Evolutionary conservation across 768 basidiomycete species (phyloP), one percentile per base, ranked within the genome.

Genomic region (Suillus discolor): DNA sequence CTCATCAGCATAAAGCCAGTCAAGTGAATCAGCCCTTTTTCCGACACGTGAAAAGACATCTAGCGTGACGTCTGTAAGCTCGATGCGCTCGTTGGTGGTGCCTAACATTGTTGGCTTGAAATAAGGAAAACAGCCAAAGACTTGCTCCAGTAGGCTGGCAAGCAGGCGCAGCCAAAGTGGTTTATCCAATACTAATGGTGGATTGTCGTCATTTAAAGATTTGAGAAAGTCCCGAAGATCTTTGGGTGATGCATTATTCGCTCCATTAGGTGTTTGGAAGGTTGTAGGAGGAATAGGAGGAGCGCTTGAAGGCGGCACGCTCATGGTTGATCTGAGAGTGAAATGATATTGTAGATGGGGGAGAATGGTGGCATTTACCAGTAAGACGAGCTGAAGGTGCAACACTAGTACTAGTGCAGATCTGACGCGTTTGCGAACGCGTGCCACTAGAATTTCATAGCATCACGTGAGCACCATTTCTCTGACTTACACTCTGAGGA

Each of bases 31-130:
- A 55, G 18, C 57, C 45, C 81, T 79, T 66, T 72, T 75, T n/a
- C 85, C 82, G 31, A 83, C 80, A 64, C 82, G 80, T 67, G 81
- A 78, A 64, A 91, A 79, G 59, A 89, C 78, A 31, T 87, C 83
- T 54, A 91, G 75, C 6, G 85, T 82, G 15, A 82, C 74, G 49
- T 87, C 83, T 5, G 83, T 83, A 68, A 90, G 78, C 63, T 78
- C 81, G 63, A 87, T 79, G 68, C 85, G 87, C 70, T 89, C 88
- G 69, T 85, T 81, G 69, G 86, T 80, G 13, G 82, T 80, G 49
- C 77, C 78, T 85, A 88, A 91, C 2, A 79, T 74, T 31, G 83
- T 77, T 39, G 78, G 73, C 28, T 78, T 78, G n/a, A 85, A 82
- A 12, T 82, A 76, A n/a, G 87, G 87, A 71, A 91, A 87, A 15